These are phyloP conservation scores for Eustoma russellianum DNA, from an alignment of 257 asterid species.

Conservation along the genomic window DNA sequence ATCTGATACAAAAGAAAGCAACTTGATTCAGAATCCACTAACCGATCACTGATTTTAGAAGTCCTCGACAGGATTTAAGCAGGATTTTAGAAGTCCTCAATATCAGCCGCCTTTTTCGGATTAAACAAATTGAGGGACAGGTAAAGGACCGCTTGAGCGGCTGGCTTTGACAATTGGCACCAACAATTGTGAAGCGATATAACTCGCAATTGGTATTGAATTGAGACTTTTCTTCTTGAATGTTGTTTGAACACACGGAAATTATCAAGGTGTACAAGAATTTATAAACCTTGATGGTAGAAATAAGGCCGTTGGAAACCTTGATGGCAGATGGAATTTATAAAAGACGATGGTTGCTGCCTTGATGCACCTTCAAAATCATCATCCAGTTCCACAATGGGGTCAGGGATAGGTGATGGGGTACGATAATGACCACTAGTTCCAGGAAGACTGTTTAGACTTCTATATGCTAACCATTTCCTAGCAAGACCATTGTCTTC, in stretches of 20 bases:
- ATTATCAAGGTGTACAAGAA: not conserved
- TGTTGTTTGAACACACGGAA: no score
- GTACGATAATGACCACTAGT: constrained; percentile 39
- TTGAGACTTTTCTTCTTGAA: not conserved
- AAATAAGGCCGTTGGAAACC: no score
- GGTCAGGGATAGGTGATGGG: constrained; percentile 75
- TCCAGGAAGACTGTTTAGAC: constrained; percentile 67
- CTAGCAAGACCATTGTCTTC: constrained; percentile 93
- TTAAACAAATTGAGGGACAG: constrained; percentile 71
- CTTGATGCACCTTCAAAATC: constrained; percentile 68
- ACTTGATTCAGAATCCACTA: no score
- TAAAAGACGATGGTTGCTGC: constrained; percentile 42
- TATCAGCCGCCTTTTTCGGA: constrained; percentile 77
- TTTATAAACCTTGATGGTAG: not conserved
- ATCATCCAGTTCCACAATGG: constrained; percentile 66
- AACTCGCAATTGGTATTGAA: constrained; percentile 34
- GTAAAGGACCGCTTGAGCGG: constrained; percentile 56
- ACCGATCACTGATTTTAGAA: no score
- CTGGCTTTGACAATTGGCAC: constrained; percentile 38
- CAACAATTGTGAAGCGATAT: constrained; percentile 62
- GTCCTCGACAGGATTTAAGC: no score
- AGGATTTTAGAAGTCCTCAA: no score
- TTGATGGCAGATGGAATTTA: no score
- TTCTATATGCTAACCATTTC: constrained; percentile 75
- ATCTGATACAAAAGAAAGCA: constrained; percentile 9